These are phyloP conservation scores for Yamadazyma dendronema DNA, from an alignment of 1,139 yeast species.

Conservation along the genomic window DNA sequence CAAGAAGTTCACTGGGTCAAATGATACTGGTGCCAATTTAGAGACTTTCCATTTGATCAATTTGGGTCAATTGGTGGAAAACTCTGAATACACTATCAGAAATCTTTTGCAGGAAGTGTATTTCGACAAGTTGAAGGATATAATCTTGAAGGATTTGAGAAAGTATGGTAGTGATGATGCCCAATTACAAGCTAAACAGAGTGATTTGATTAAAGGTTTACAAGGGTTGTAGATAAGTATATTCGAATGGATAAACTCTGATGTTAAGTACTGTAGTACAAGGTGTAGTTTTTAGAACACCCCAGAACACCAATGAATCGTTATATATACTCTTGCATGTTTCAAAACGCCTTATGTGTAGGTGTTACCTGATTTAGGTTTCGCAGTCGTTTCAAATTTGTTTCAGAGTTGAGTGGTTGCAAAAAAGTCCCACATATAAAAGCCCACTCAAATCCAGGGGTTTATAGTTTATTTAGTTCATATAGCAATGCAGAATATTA, in stretches of 20 bases:
- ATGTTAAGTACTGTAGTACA: no score
- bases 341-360: no score
- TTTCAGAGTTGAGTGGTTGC: conserved; percentile 6
- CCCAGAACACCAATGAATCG: no score
- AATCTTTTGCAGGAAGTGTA: conserved; percentile 89
- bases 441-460: background rate
- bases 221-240: conserved; percentile 30
- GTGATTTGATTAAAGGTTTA: conserved; percentile 51
- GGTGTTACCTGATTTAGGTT: background rate
- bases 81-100: conserved; percentile 83
- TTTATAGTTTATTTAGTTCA: background rate
- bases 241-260: no score
- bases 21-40: conserved; percentile 34
- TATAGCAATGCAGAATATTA: conserved; percentile 5
- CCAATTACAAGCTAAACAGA: conserved; percentile 46
- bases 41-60: conserved; percentile 76
- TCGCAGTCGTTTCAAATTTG: conserved; percentile 9
- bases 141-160: conserved; percentile 66
- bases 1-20: conserved; percentile 32
- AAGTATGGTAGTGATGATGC: conserved; percentile 39
- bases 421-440: conserved; percentile 2
- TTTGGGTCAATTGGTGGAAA: conserved; percentile 83
- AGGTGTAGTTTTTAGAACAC: no score
- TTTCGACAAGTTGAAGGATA: conserved; percentile 91
- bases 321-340: no score